A percentile compares a stretch with the other conserved stretches of the same genome.
These are phyloP conservation scores for Termitomyces sp. DNA, from an alignment of 768 basidiomycete species.

Conservation along the genomic window DNA sequence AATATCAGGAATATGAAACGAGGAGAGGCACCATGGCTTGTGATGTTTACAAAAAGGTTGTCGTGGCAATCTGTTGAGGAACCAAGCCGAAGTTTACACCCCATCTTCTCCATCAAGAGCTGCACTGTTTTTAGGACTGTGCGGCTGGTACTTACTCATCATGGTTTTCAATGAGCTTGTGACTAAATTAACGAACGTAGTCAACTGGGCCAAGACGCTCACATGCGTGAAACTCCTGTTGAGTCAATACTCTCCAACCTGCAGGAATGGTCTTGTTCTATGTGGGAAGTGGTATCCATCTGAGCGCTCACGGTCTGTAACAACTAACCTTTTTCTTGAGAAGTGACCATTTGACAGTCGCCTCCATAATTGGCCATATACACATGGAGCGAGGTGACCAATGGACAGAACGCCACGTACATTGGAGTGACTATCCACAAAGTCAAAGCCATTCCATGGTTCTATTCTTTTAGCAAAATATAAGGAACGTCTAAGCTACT, in stretches of 20 bases:
- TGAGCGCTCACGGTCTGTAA: neutral
- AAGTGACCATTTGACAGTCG: neutral
- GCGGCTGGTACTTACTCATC: neutral
- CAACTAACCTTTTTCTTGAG: neutral
- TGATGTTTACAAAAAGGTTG: neutral
- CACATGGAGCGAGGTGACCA: neutral
- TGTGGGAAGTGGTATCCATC: no score
- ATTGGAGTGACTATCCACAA: neutral
- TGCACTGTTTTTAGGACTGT: neutral
- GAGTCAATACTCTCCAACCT: neutral
- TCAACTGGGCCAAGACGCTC: neutral
- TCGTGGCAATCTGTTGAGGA: neutral
- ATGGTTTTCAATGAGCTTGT: neutral
- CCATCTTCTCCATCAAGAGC: neutral
- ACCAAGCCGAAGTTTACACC: neutral
- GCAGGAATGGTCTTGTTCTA: no score
- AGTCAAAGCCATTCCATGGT: neutral
- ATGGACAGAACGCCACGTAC: neutral
- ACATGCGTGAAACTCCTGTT: neutral
- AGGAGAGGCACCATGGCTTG: neutral
- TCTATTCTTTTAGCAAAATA: neutral
- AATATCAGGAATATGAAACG: neutral
- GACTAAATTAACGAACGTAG: neutral
- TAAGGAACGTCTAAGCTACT: neutral
- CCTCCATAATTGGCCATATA: constrained; percentile 3